These are phyloP conservation scores for Phragmites australis DNA, from an alignment of 176 grass and related monocot genomes.

Conservation along the genomic window DNA sequence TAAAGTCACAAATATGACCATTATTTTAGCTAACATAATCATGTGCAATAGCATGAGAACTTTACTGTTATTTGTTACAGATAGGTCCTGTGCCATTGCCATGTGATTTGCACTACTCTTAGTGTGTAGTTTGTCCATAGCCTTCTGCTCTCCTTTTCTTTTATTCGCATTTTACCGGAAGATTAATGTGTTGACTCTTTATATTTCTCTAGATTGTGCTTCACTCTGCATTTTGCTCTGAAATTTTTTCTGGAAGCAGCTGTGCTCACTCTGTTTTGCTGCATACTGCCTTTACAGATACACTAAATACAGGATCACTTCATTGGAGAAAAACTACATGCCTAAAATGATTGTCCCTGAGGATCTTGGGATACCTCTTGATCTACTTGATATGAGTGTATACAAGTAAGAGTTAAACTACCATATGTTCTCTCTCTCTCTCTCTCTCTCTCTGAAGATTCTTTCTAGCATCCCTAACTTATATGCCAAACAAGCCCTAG, in stretches of 20 bases:
- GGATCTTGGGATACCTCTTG: conserved; percentile 97
- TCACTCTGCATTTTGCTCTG: conserved; percentile 11
- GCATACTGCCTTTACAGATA: conserved; percentile 56
- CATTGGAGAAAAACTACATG: conserved; percentile 94
- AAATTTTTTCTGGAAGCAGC: conserved; percentile 5
- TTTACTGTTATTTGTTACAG: neutral
- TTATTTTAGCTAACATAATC: conserved; percentile 4
- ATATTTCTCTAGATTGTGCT: conserved; percentile 14
- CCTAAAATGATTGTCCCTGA: conserved; percentile 81
- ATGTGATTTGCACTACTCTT: conserved; percentile 10
- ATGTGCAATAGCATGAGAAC: neutral
- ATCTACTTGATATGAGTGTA: conserved; percentile 88
- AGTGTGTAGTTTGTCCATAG: neutral
- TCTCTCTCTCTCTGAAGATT: conserved; percentile 2
- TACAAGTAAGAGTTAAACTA: conserved; percentile 74
- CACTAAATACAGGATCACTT: conserved; percentile 85
- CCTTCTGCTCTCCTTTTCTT: neutral
- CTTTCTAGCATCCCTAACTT: conserved; percentile 31
- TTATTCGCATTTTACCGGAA: neutral
- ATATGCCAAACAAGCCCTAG: conserved; percentile 40
- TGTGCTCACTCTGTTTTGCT: conserved; percentile 37
- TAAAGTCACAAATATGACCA: conserved; percentile 6
- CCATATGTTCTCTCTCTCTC: conserved; percentile 29
- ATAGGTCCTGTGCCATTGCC: neutral
- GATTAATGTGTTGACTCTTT: neutral